Evolutionary conservation across 179 eudicot species (phyloP).

Genomic region (Heliamphora pulchella): DNA sequence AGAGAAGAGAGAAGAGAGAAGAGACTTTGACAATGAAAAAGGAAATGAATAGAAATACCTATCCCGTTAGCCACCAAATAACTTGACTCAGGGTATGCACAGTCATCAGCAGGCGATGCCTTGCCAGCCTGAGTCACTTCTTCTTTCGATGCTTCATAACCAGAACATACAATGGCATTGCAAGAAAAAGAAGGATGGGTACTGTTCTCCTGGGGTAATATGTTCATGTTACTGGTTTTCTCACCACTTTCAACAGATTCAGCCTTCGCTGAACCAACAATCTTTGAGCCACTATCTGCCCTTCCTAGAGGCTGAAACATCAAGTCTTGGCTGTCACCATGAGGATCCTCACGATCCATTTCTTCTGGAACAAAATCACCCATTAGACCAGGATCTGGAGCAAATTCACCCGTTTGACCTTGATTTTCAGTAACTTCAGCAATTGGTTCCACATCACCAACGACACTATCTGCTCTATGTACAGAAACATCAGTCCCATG

Average conservation of each 20-base stretch:
- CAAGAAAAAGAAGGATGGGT: constrained; percentile 91
- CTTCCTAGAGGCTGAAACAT: constrained; percentile 68
- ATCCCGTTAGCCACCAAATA: constrained; percentile 57
- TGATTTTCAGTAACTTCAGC: constrained; percentile 94
- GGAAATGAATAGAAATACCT: constrained; percentile 33
- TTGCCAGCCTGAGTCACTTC: constrained; percentile 87
- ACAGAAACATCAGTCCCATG: constrained; percentile 80
- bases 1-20: not conserved
- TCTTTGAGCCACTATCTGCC: constrained; percentile 98
- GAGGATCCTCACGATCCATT: constrained; percentile 83
- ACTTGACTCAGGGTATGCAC: constrained; percentile 51
- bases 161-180: constrained; percentile 91
- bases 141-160: constrained; percentile 85
- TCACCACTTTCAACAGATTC: constrained; percentile 98
- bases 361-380: constrained; percentile 72
- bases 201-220: constrained; percentile 53
- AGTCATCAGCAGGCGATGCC: constrained; percentile 56
- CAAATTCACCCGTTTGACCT: constrained; percentile 92
- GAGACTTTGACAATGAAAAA: not conserved
- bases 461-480: constrained; percentile 80
- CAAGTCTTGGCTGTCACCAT: constrained; percentile 90
- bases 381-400: constrained; percentile 58
- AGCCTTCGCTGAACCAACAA: constrained; percentile 79
- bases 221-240: constrained; percentile 63
- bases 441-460: constrained; percentile 86